A percentile compares a stretch with the other conserved stretches of the same genome.
These are phyloP conservation scores for Nicotiana undulata DNA, from an alignment of 257 asterid species.

Conservation along the genomic window DNA sequence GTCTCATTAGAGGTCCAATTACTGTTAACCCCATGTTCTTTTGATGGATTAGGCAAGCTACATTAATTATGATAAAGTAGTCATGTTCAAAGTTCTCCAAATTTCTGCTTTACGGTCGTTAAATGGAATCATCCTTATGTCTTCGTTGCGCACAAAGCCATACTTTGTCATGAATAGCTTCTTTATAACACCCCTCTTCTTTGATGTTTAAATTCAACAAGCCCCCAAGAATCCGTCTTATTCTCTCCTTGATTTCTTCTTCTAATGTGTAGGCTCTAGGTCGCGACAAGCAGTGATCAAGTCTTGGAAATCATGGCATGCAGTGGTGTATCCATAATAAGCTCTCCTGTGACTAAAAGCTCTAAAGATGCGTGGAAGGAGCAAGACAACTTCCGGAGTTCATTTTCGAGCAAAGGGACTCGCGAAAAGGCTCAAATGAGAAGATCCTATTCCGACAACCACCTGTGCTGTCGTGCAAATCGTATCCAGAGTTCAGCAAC, in stretches of 20 bases:
- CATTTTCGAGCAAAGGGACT: slow-evolving; percentile 7
- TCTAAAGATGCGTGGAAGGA: slow-evolving; percentile 18
- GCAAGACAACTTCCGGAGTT: slow-evolving; percentile 25
- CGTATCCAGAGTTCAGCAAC: slow-evolving; percentile 28
- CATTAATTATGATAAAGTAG: not conserved
- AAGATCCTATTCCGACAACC: slow-evolving; percentile 30
- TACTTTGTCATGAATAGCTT: slow-evolving; percentile 20
- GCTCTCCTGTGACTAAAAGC: slow-evolving; percentile 25
- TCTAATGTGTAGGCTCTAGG: not conserved
- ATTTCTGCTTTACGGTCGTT: slow-evolving; percentile 10
- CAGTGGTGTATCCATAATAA: slow-evolving; percentile 16
- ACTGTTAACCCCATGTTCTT: not conserved
- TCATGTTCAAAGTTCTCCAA: not conserved
- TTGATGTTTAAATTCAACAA: slow-evolving; percentile 11
- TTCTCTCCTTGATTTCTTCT: not conserved
- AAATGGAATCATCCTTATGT: slow-evolving; percentile 29
- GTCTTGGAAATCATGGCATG: slow-evolving; percentile 34
- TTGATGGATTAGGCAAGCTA: not conserved
- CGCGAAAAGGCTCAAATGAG: not conserved
- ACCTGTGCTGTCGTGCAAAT: slow-evolving; percentile 21
- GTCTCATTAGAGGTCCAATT: not conserved
- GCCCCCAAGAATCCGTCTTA: not conserved
- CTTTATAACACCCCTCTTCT: slow-evolving; percentile 20
- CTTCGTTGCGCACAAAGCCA: slow-evolving; percentile 46
- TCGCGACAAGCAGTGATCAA: not conserved